A percentile compares a stretch with the other conserved stretches of the same genome.
Evolutionary conservation across 192 early-diverging fungal genomes (phyloP).

Genomic region (Oehlia diaphana): DNA sequence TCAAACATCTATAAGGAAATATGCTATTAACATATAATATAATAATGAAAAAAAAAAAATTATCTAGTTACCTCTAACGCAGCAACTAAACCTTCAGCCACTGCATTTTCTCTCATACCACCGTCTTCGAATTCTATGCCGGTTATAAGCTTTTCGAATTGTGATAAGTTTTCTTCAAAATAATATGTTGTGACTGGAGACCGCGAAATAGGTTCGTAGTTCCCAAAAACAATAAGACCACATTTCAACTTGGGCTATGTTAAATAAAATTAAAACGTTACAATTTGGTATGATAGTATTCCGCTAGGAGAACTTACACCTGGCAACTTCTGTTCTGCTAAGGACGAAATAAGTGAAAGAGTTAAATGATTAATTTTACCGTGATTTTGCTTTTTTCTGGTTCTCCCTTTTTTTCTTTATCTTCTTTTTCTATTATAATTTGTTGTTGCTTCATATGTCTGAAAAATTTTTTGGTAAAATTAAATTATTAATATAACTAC

Average conservation of each 20-base stretch:
- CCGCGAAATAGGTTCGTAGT: constrained; percentile 41
- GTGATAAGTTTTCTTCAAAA: constrained; percentile 38
- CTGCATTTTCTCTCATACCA: constrained; percentile 50
- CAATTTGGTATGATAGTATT: background rate
- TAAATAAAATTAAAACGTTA: background rate
- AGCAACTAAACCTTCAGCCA: constrained; percentile 56
- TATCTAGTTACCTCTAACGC: constrained; percentile 49
- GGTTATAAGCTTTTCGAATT: constrained; percentile 42
- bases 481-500: background rate
- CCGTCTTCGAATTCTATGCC: constrained; percentile 44
- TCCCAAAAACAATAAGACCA: constrained; percentile 49
- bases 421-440: constrained; percentile 36
- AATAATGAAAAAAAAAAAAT: background rate
- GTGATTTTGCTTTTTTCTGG: constrained; percentile 33
- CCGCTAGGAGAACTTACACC: no score
- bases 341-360: no score
- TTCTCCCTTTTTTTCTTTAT: constrained; percentile 35
- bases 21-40: background rate
- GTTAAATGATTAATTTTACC: background rate
- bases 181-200: constrained; percentile 43
- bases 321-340: no score
- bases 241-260: constrained; percentile 48
- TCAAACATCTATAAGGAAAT: constrained; percentile 45
- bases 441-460: constrained; percentile 43
- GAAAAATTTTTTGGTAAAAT: background rate